phyloP scores from a whole-genome alignment of 257 asterid species.

The Osmanthus fragrans region DNA sequence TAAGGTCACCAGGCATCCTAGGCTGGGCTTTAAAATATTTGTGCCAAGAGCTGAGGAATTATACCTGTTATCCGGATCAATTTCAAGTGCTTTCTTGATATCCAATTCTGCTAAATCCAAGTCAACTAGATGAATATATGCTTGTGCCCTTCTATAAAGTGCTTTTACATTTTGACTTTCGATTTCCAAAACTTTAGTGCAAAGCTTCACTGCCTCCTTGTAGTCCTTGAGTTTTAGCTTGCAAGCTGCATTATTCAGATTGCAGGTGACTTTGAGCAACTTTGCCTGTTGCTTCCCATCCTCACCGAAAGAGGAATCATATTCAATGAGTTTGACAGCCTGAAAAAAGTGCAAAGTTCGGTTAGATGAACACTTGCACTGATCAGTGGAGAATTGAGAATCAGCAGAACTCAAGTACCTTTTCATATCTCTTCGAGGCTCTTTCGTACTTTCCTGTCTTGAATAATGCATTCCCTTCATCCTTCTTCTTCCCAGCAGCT shows the following conservation, averaged over 20 bases:
- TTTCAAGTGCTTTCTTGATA: slow-evolving; percentile 64
- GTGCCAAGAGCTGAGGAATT: background rate
- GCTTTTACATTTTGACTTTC: slow-evolving; percentile 58
- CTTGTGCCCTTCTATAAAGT: slow-evolving; percentile 66
- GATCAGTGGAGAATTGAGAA: background rate
- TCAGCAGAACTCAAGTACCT: slow-evolving; percentile 23
- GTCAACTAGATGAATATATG: slow-evolving; percentile 51
- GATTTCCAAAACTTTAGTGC: slow-evolving; percentile 49
- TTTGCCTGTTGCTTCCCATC: slow-evolving; percentile 56
- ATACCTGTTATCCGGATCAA: slow-evolving; percentile 62
- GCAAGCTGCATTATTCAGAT: slow-evolving; percentile 68
- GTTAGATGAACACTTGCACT: background rate
- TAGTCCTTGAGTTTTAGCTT: slow-evolving; percentile 58
- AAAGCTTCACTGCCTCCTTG: slow-evolving; percentile 51
- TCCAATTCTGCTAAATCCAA: slow-evolving; percentile 60
- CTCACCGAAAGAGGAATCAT: slow-evolving; percentile 46
- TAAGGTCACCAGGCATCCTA: background rate
- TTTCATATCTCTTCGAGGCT: slow-evolving; percentile 65
- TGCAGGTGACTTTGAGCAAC: slow-evolving; percentile 42
- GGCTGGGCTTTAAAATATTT: background rate
- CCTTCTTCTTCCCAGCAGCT: slow-evolving; percentile 59
- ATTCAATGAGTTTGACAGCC: slow-evolving; percentile 47
- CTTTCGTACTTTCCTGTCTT: slow-evolving; percentile 52
- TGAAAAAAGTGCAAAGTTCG: slow-evolving; percentile 4
- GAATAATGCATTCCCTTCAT: slow-evolving; percentile 55